Conservation (phyloP, 2,329 filamentous ascomycete genomes). For the Pyricularia grisea region DNA sequence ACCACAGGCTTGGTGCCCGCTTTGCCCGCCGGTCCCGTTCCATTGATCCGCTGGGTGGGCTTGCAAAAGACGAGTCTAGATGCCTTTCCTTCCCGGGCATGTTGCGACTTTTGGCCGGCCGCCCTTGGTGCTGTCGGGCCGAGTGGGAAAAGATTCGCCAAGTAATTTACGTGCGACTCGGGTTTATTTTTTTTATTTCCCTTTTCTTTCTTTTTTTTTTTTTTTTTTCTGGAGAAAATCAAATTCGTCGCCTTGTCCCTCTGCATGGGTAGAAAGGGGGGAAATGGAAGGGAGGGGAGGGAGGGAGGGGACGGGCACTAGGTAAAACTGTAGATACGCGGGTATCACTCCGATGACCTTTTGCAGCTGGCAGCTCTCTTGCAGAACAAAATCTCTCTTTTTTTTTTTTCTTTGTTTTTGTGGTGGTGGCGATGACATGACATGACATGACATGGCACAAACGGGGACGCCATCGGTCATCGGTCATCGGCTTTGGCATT, state of each 20-base stretch:
- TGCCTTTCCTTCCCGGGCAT: background rate
- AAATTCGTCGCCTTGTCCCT: background rate
- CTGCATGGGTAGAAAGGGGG: background rate
- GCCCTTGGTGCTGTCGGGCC: background rate
- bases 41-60: background rate
- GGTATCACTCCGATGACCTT: background rate
- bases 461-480: background rate
- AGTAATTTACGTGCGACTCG: background rate
- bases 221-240: background rate
- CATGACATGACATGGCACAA: background rate
- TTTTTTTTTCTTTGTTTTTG: background rate
- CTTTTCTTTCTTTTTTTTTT: too few relatives aligned
- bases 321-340: background rate
- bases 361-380: background rate
- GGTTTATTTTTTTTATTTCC: too few relatives aligned
- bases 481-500: background rate
- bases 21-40: background rate
- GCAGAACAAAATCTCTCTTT: background rate
- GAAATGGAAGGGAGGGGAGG: too few relatives aligned
- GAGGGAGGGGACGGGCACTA: too few relatives aligned
- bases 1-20: too few relatives aligned
- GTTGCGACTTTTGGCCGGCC: background rate
- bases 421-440: background rate
- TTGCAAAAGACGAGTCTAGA: background rate
- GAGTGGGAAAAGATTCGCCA: background rate